Conservation (phyloP, 192 early-diverging fungal genomes). For the Gamsiella multidivaricata region DNA sequence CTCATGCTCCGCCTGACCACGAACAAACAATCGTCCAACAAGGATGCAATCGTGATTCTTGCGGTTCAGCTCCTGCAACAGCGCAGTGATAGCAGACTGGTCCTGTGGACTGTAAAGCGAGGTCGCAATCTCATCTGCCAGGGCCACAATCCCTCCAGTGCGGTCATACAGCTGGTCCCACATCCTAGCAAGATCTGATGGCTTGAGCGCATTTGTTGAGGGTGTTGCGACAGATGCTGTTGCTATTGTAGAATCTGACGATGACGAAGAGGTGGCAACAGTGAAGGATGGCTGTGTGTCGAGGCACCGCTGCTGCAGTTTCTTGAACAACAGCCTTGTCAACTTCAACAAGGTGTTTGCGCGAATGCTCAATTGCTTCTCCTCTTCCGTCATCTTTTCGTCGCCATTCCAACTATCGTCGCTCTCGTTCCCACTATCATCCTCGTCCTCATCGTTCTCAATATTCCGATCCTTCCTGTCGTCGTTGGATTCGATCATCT, state of each 20-base stretch:
- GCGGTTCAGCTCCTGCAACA: constrained; percentile 33
- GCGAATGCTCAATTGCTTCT: constrained; percentile 47
- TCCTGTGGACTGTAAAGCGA: constrained; percentile 55
- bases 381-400: constrained; percentile 46
- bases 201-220: constrained; percentile 4
- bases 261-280: not conserved
- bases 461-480: constrained; percentile 22
- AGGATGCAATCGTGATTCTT: constrained; percentile 53
- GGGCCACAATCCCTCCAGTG: constrained; percentile 30
- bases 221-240: not conserved
- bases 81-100: constrained; percentile 5
- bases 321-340: constrained; percentile 49
- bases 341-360: constrained; percentile 51
- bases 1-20: constrained; percentile 42
- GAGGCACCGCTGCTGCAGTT: constrained; percentile 52
- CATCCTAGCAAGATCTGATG: constrained; percentile 33
- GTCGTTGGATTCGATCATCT: constrained; percentile 52
- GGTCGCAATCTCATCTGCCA: constrained; percentile 51
- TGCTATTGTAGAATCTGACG: not conserved
- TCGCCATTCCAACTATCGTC: constrained; percentile 57
- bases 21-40: constrained; percentile 38
- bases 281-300: constrained; percentile 16
- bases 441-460: constrained; percentile 24
- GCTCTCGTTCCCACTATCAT: constrained; percentile 45
- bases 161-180: constrained; percentile 51